phyloP scores from a whole-genome alignment of 257 asterid genomes.

The Plantago major region DNA sequence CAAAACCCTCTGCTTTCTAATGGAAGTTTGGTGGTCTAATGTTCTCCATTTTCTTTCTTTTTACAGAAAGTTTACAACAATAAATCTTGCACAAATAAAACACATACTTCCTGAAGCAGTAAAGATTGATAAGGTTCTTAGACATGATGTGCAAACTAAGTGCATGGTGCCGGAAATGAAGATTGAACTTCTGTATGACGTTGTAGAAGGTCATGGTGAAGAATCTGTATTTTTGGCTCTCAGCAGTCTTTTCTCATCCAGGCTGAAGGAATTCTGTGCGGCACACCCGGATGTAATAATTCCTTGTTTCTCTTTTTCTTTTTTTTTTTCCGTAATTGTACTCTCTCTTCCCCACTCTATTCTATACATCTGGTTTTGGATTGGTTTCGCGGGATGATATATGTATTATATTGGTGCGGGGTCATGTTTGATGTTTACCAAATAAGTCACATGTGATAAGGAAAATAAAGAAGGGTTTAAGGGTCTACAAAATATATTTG shows the following conservation, averaged over 20 bases:
- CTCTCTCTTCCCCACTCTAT: too few relatives aligned
- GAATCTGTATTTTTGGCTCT: constrained; percentile 57
- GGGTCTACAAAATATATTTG: too few relatives aligned
- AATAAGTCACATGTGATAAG: too few relatives aligned
- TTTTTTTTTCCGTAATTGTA: too few relatives aligned
- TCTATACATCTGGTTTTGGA: too few relatives aligned
- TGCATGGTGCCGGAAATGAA: constrained; percentile 68
- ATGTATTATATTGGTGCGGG: too few relatives aligned
- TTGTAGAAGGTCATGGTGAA: constrained; percentile 53
- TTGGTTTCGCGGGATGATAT: too few relatives aligned
- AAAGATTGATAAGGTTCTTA: constrained; percentile 64
- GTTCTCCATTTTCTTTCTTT: constrained; percentile 18
- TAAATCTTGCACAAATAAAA: constrained; percentile 76
- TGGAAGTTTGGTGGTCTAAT: constrained; percentile 10
- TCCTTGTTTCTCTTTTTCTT: constrained; percentile 5
- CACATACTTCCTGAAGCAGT: constrained; percentile 74
- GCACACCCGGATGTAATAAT: constrained; percentile 58
- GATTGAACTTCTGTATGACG: constrained; percentile 47
- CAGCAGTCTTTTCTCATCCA: constrained; percentile 57
- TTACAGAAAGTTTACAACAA: constrained; percentile 46
- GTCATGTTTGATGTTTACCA: too few relatives aligned
- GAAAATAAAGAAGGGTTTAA: too few relatives aligned
- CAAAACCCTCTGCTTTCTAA: constrained; percentile 4
- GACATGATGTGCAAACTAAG: constrained; percentile 55
- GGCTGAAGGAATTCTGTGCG: constrained; percentile 41